Conservation (phyloP, 2,329 filamentous ascomycete species). For the Exutisphaerella laricina region DNA sequence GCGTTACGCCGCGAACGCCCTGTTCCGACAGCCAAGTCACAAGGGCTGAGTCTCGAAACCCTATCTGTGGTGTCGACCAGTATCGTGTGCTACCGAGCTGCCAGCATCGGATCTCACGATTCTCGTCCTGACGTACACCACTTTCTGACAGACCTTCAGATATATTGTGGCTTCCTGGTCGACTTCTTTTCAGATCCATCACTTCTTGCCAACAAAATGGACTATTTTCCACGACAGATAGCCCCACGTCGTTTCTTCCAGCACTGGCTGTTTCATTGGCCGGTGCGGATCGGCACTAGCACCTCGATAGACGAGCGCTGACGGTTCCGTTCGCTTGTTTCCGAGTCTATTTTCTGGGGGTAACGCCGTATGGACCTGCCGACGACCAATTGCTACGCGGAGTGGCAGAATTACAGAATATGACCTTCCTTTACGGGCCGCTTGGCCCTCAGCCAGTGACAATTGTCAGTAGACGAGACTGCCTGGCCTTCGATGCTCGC, state of each 20-base stretch:
- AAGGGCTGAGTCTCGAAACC: too few species aligned
- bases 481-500: slow-evolving; percentile 2
- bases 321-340: slow-evolving; percentile 20
- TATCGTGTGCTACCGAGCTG: neutral
- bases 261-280: slow-evolving; percentile 7
- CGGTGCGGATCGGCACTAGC: slow-evolving; percentile 19
- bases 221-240: neutral
- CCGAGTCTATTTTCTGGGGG: slow-evolving; percentile 16
- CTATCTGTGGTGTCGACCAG: too few species aligned
- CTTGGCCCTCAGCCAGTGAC: slow-evolving; percentile 7
- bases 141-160: neutral
- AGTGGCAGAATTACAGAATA: slow-evolving; percentile 1
- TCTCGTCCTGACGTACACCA: neutral
- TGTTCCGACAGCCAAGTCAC: neutral
- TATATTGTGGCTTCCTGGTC: neutral
- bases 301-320: slow-evolving; percentile 21
- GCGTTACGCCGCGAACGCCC: neutral
- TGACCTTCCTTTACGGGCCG: slow-evolving; percentile 8
- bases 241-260: neutral
- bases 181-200: neutral
- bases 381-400: neutral
- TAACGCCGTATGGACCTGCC: neutral
- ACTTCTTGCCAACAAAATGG: neutral
- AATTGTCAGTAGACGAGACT: slow-evolving; percentile 4
- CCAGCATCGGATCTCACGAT: neutral